Base-by-base conservation (phyloP, 495 filamentous ascomycete species). In the Penicillium coffeae region DNA sequence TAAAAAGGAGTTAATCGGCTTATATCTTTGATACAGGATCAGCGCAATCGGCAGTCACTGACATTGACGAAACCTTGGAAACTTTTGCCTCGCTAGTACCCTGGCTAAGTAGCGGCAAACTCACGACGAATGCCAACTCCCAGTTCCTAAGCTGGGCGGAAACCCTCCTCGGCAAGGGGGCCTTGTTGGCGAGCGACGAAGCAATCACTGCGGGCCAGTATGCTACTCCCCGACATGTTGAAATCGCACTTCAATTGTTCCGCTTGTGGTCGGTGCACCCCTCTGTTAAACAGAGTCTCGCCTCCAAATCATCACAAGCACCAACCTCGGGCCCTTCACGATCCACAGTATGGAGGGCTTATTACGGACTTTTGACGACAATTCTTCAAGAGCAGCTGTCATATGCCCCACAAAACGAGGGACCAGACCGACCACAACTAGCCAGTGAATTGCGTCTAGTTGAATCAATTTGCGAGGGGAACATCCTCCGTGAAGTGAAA, bases 81-180 rank as follows among this genome's bases (percentile, higher is more conserved):
- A 79, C 81, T 3, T 89, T 86, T 51, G 71, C 76, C 51, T 79
- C 83, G 1, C 71, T 86, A 4, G 51, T 88, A 22, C 75, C 79
- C 3, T 81, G 80, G 56, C 69, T 90, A 4, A 67, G 70, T 8
- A 61, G 55, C 33, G 65, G 63, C n/a, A 59, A 54, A 15, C 52
- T 64, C 14, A 43, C 55, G 14, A 59, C 62, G 18, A 51, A 45
- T 13, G 50, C 59, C 35, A 71, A 59, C 25, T 54, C 67, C 19
- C 83, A 90, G 57, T 72, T 84, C 45, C 75, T 82, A 6, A 76
- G 78, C 51, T 96, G 90, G 90, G 81, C 85, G 7, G 88, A 95
- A 56, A 77, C 83, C 13, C 76, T 89, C 21, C 67, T 95, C 6
- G 83, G 82, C 1, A 83, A 84, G 43, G 83, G 82, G 43, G 90